Percentiles rank a stretch among this genome's conserved stretches.
These are phyloP conservation scores for Cymbidium sinense DNA, from an alignment of 106 monocot species.

Conservation along the genomic window DNA sequence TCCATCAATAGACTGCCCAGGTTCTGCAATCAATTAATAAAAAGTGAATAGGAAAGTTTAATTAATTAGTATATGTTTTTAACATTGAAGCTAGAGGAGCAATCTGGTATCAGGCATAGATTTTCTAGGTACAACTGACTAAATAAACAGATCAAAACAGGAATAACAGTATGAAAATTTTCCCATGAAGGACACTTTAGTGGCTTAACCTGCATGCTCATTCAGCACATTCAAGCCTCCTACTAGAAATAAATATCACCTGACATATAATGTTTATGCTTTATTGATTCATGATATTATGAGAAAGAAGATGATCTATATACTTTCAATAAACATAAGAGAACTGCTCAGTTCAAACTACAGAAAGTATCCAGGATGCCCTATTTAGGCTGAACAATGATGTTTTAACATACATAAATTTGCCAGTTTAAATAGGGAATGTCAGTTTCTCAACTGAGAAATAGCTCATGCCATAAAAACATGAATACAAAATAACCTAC, in stretches of 20 bases:
- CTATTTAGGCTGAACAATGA: background rate
- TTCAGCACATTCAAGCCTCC: background rate
- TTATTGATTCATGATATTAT: background rate
- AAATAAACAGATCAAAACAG: background rate
- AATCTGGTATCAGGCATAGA: background rate
- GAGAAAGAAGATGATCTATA: background rate
- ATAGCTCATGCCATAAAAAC: background rate
- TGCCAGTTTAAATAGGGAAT: background rate
- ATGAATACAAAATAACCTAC: background rate
- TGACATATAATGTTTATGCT: background rate
- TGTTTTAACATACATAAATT: background rate
- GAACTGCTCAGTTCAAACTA: background rate
- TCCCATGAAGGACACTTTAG: background rate
- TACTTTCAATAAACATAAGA: background rate
- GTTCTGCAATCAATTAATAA: constrained; percentile 50
- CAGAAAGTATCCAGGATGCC: background rate
- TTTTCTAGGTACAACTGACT: background rate
- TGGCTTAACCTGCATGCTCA: background rate
- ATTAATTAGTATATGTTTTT: background rate
- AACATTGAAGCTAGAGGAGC: background rate
- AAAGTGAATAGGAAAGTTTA: background rate
- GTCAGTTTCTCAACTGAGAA: too few species aligned
- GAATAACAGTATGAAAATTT: background rate
- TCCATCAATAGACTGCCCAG: constrained; percentile 93
- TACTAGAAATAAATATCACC: background rate